Percentiles rank a stretch among this genome's conserved stretches.
Conservation (phyloP, 768 basidiomycete species). For the Lyophyllum shimeji region DNA sequence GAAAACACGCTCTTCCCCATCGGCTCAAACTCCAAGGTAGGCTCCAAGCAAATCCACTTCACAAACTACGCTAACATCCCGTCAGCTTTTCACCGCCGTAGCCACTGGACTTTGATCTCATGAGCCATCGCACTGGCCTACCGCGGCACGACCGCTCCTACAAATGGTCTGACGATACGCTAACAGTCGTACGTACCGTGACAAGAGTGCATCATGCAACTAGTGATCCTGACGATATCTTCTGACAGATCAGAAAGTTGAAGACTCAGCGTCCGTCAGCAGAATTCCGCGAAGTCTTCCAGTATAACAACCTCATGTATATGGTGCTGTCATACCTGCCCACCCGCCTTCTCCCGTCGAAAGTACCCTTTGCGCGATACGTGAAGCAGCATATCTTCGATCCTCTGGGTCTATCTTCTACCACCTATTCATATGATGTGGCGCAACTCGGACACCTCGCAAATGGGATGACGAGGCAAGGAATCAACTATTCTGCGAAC, state of each 20-base stretch:
- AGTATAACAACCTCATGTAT: constrained; percentile 49
- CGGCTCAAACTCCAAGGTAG: constrained; percentile 10
- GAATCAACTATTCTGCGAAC: constrained; percentile 11
- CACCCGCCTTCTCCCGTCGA: constrained; percentile 26
- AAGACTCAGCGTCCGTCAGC: constrained; percentile 40
- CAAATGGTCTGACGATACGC: constrained; percentile 27
- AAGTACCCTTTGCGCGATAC: constrained; percentile 25
- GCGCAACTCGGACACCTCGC: constrained; percentile 27
- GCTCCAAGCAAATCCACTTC: not conserved
- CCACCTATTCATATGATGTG: constrained; percentile 28
- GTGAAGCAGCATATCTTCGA: constrained; percentile 31
- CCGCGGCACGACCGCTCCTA: constrained; percentile 42
- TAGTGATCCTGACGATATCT: not conserved
- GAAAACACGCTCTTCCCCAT: constrained; percentile 7
- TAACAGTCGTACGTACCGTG: constrained; percentile 32
- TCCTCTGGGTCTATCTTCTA: constrained; percentile 25
- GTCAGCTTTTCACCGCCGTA: constrained; percentile 20
- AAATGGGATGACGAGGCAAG: constrained; percentile 22
- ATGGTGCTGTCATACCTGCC: constrained; percentile 40
- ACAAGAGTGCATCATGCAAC: not conserved
- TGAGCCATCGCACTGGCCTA: constrained; percentile 43
- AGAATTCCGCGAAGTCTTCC: constrained; percentile 38
- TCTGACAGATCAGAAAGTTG: constrained; percentile 32
- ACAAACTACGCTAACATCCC: not conserved
- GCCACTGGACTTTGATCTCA: constrained; percentile 36